These are phyloP conservation scores for Vitis hybrid DNA, from an alignment of 177 flowering plant genomes.

Conservation along the genomic window DNA sequence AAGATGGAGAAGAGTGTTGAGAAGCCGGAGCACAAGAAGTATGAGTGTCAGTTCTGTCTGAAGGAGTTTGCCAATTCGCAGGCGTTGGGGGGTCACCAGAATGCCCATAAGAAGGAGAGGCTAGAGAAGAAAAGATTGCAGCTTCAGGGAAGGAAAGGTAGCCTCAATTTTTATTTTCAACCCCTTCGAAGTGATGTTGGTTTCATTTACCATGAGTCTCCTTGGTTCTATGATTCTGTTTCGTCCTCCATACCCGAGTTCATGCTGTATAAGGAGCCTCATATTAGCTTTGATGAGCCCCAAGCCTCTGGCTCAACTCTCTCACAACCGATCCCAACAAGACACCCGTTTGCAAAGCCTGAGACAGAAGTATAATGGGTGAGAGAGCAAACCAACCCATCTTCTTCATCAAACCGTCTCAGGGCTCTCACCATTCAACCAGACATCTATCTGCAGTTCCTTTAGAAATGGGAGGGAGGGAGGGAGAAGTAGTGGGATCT, in stretches of 20 bases:
- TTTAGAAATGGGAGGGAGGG: no score
- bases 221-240: background rate
- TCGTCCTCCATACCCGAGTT: background rate
- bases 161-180: background rate
- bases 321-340: no score
- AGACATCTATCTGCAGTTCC: no score
- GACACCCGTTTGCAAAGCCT: no score
- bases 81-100: conserved; percentile 10
- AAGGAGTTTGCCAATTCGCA: conserved; percentile 5
- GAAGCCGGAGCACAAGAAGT: conserved; percentile 4
- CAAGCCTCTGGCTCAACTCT: no score
- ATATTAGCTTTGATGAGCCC: background rate
- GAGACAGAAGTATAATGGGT: no score
- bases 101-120: conserved; percentile 7
- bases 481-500: no score
- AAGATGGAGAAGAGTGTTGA: background rate
- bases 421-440: no score
- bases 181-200: background rate
- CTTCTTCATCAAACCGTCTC: conserved; percentile 3
- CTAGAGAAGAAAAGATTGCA: conserved; percentile 9
- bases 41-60: conserved; percentile 6
- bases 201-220: background rate
- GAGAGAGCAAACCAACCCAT: no score
- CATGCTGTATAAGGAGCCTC: conserved; percentile 1
- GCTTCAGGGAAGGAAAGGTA: background rate